phyloP scores from a whole-genome alignment of 176 grass and related monocot genomes.

The Juncus inflexus region DNA sequence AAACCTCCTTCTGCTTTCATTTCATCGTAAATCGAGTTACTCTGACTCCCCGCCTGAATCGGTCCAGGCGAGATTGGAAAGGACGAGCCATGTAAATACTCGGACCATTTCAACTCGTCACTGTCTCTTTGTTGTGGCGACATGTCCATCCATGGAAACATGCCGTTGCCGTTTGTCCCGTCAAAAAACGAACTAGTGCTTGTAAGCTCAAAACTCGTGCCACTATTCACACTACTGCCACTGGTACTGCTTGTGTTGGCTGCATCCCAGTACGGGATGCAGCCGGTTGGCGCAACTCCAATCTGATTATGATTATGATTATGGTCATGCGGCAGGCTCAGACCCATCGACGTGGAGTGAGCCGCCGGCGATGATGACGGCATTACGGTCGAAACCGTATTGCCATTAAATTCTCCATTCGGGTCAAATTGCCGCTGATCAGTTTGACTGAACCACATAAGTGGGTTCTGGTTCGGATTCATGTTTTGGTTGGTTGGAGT shows the following conservation, averaged over 20 bases:
- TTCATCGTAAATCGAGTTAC: no score
- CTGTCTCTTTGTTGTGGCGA: no score
- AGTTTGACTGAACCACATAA: no score
- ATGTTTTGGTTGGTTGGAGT: background rate
- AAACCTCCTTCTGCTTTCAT: no score
- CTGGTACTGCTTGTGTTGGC: conserved; percentile 4
- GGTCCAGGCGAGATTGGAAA: no score
- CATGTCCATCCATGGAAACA: background rate
- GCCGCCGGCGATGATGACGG: conserved; percentile 4
- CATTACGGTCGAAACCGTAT: no score
- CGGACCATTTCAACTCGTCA: no score
- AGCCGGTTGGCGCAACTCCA: conserved; percentile 1
- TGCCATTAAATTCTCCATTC: no score
- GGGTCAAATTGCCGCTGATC: no score
- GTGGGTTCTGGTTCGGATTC: conserved; percentile 9
- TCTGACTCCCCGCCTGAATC: no score
- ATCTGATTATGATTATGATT: conserved; percentile 1
- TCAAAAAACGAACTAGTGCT: conserved; percentile 11
- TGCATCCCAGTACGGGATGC: conserved; percentile 10
- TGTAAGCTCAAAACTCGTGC: conserved; percentile 8
- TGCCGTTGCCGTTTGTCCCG: conserved; percentile 13
- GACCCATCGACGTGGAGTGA: conserved; percentile 2
- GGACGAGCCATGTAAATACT: no score
- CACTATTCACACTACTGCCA: background rate
- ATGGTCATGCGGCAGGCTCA: conserved; percentile 5